Percentiles rank a stretch among this genome's conserved stretches.
Conservation (phyloP, 805 yeast genomes). For the Ogataea methanolica region DNA sequence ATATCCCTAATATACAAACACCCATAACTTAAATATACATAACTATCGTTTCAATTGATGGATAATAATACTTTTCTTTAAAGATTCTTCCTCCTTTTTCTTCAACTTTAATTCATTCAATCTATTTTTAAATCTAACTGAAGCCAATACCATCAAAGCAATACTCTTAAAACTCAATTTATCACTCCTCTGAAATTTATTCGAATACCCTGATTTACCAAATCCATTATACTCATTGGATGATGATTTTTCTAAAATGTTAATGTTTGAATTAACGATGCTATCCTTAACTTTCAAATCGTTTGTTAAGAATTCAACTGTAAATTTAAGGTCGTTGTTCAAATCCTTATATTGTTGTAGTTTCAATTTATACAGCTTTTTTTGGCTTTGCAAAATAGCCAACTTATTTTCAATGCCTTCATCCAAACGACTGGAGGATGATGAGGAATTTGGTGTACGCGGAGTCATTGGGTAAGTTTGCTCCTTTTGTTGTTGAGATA, state of each 20-base stretch:
- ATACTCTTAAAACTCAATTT: constrained; percentile 23
- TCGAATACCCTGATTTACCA: no score
- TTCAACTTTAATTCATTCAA: constrained; percentile 18
- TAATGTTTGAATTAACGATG: constrained; percentile 22
- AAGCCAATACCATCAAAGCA: constrained; percentile 33
- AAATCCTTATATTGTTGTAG: constrained; percentile 38
- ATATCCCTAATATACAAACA: constrained; percentile 4
- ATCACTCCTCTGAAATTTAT: neutral
- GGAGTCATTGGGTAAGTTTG: constrained; percentile 21
- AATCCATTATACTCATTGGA: no score
- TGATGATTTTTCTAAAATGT: constrained; percentile 12
- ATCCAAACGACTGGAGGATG: neutral
- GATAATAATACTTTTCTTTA: constrained; percentile 15
- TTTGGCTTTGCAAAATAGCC: constrained; percentile 34
- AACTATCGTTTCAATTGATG: neutral
- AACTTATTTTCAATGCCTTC: constrained; percentile 5
- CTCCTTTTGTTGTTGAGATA: constrained; percentile 8
- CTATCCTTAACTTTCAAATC: constrained; percentile 24
- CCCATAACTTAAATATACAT: constrained; percentile 5
- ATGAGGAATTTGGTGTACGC: neutral
- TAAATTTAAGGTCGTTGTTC: constrained; percentile 32
- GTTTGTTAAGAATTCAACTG: constrained; percentile 27
- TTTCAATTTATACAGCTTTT: constrained; percentile 42
- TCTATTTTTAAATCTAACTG: constrained; percentile 33
- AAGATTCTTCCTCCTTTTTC: constrained; percentile 9